These are phyloP conservation scores for Nitzschia putrida DNA, from an alignment of 108 stramenopile species.

Conservation along the genomic window DNA sequence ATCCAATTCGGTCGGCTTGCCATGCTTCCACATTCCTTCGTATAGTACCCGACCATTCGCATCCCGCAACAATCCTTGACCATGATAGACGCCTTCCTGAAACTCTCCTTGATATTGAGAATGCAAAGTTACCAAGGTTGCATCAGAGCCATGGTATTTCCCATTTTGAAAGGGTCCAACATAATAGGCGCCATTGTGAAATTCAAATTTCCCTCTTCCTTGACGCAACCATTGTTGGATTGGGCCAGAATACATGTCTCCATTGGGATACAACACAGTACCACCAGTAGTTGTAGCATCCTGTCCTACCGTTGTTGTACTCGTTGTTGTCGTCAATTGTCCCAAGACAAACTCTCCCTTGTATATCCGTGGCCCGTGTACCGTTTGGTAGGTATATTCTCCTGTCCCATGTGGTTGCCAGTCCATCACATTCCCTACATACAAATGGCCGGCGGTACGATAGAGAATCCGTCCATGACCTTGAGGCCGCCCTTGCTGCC, in stretches of 20 bases:
- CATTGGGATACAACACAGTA: slow-evolving; percentile 38
- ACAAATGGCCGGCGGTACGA: slow-evolving; percentile 23
- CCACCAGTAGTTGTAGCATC: slow-evolving; percentile 30
- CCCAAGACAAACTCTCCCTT: neutral
- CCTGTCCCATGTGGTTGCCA: slow-evolving; percentile 32
- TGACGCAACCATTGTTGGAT: slow-evolving; percentile 16
- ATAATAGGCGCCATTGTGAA: slow-evolving; percentile 29
- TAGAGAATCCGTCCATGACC: slow-evolving; percentile 27
- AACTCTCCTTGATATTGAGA: slow-evolving; percentile 31
- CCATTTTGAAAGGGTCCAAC: slow-evolving; percentile 25
- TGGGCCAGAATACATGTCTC: slow-evolving; percentile 26
- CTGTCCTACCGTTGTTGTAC: slow-evolving; percentile 11
- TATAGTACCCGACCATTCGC: slow-evolving; percentile 25
- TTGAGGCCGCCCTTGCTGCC: slow-evolving; percentile 31
- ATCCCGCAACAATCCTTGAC: slow-evolving; percentile 22
- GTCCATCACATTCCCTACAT: slow-evolving; percentile 30
- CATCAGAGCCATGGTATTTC: slow-evolving; percentile 13
- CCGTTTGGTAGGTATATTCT: slow-evolving; percentile 36
- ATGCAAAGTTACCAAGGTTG: slow-evolving; percentile 15
- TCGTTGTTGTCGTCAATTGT: slow-evolving; percentile 16
- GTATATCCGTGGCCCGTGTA: neutral
- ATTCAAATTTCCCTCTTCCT: slow-evolving; percentile 25
- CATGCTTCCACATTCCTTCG: slow-evolving; percentile 35
- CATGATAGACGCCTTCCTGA: slow-evolving; percentile 19
- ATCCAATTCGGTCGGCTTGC: slow-evolving; percentile 19